These are phyloP conservation scores for Boletus insuetus DNA, from an alignment of 768 basidiomycete genomes.

Conservation along the genomic window DNA sequence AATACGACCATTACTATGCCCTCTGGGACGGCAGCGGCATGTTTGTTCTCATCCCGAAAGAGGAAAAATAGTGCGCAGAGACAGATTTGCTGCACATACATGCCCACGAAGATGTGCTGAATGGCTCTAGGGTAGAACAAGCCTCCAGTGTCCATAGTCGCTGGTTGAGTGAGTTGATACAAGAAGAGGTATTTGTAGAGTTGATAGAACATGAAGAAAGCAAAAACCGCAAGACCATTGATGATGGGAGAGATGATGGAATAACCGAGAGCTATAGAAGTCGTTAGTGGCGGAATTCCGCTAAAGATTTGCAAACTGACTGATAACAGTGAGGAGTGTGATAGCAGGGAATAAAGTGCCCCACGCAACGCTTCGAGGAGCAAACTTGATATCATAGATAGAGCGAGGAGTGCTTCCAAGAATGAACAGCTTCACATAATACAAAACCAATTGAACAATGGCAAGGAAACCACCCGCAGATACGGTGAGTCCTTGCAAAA, in stretches of 20 bases:
- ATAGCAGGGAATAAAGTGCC: constrained; percentile 71
- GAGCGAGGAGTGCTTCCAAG: constrained; percentile 88
- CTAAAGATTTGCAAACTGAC: constrained; percentile 39
- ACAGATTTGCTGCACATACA: constrained; percentile 89
- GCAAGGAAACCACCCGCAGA: constrained; percentile 80
- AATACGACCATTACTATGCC: constrained; percentile 84
- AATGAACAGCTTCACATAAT: constrained; percentile 88
- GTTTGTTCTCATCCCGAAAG: constrained; percentile 49
- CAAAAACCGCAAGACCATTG: constrained; percentile 79
- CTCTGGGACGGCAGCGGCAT: constrained; percentile 63
- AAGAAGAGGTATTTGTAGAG: constrained; percentile 87
- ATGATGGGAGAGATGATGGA: constrained; percentile 90
- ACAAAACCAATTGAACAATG: constrained; percentile 69
- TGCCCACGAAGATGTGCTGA: constrained; percentile 87
- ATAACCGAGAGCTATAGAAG: constrained; percentile 62
- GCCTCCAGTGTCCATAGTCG: constrained; percentile 79
- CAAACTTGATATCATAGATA: constrained; percentile 81
- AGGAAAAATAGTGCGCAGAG: constrained; percentile 91
- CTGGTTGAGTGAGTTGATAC: constrained; percentile 71
- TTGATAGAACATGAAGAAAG: constrained; percentile 82
- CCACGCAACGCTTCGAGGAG: constrained; percentile 62
- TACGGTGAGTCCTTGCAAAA: constrained; percentile 78
- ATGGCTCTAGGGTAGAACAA: constrained; percentile 95
- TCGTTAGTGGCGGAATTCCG: neutral
- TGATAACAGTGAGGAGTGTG: constrained; percentile 81